Evolutionary conservation across 257 asterid species (phyloP).

Genomic region (Gentiana straminea): DNA sequence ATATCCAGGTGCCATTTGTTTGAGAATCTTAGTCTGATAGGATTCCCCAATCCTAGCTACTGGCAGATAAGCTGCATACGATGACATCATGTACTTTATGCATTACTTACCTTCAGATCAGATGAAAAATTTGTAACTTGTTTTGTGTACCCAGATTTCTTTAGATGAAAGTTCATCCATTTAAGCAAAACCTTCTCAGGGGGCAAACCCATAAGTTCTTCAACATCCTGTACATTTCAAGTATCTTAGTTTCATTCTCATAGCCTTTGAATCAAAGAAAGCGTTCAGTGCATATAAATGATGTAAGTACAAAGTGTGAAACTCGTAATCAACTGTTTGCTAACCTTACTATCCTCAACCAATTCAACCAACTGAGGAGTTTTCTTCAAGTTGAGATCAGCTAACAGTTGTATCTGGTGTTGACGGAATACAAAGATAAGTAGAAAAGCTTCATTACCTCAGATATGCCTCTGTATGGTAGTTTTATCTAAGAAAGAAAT

Average conservation of each 20-base stretch:
- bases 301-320: not conserved
- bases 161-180: conserved; percentile 95
- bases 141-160: conserved; percentile 66
- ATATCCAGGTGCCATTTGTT: too few species aligned
- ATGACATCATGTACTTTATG: not conserved
- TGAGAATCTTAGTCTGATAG: too few species aligned
- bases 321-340: conserved; percentile 9
- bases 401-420: conserved; percentile 76
- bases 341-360: conserved; percentile 84
- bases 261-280: not conserved
- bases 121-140: conserved; percentile 73
- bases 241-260: conserved; percentile 8
- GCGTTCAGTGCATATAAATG: not conserved
- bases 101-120: conserved; percentile 58
- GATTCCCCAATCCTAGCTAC: too few species aligned
- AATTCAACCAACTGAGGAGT: conserved; percentile 89
- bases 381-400: conserved; percentile 84
- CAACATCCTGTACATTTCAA: conserved; percentile 50
- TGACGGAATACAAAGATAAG: conserved; percentile 4
- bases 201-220: conserved; percentile 66
- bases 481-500: not conserved
- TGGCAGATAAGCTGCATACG: not conserved
- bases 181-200: conserved; percentile 81
- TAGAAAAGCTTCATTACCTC: conserved; percentile 2
- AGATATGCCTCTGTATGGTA: not conserved